Percentiles rank a stretch among this genome's conserved stretches.
Conservation (phyloP, 441 rosid genomes). For the Corymbia calophylla region DNA sequence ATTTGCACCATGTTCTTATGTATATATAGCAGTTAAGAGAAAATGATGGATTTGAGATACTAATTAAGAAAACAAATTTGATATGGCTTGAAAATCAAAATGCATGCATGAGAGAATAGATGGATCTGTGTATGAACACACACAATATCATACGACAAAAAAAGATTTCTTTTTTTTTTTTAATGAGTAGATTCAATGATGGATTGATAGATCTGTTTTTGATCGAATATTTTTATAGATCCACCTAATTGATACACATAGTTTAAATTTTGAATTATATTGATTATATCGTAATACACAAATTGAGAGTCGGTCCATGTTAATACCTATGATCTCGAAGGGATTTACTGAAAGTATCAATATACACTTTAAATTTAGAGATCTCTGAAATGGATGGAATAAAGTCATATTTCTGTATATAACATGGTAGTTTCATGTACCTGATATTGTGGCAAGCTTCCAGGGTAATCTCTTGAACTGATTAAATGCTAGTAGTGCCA, state of each 20-base stretch:
- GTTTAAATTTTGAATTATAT: too few relatives aligned
- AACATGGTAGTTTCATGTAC: too few relatives aligned
- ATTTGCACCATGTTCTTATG: background rate
- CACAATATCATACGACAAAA: too few relatives aligned
- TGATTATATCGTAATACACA: too few relatives aligned
- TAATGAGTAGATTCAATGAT: background rate
- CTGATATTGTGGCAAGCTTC: background rate
- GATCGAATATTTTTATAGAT: too few relatives aligned
- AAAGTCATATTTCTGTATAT: background rate
- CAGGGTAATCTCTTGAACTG: background rate
- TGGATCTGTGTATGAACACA: background rate
- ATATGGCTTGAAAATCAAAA: background rate
- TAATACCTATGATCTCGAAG: too few relatives aligned
- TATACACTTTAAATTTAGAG: too few relatives aligned
- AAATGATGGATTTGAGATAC: too few relatives aligned
- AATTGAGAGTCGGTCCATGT: background rate
- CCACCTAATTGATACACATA: too few relatives aligned
- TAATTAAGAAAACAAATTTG: background rate
- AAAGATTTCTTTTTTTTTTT: too few relatives aligned
- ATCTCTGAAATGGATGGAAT: background rate
- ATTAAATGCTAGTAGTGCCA: background rate
- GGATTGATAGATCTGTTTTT: background rate
- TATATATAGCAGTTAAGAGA: background rate
- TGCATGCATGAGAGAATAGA: background rate
- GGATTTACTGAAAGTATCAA: too few relatives aligned